A percentile compares a stretch with the other conserved stretches of the same genome.
These are phyloP conservation scores for Neocatenulostroma microsporum DNA, from an alignment of 2,329 filamentous ascomycete genomes.

Conservation along the genomic window DNA sequence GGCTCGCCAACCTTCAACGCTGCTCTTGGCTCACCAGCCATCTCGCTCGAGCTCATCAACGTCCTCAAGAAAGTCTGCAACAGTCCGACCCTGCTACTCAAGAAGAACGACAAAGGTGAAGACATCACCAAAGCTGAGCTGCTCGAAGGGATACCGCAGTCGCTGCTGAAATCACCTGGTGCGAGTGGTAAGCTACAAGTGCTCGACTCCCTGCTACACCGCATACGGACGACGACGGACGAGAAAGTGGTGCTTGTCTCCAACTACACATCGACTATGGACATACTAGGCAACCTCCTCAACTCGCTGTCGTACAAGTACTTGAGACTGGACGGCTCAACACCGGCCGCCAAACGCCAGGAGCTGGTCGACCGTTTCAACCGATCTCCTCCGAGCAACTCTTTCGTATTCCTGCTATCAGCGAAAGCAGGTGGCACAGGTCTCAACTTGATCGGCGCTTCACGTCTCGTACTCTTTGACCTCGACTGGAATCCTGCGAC, in stretches of 20 bases:
- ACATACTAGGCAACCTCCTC: constrained; percentile 56
- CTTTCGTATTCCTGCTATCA: constrained; percentile 63
- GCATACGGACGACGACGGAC: constrained; percentile 51
- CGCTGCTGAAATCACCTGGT: constrained; percentile 49
- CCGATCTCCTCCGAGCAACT: constrained; percentile 45
- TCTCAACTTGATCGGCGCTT: constrained; percentile 63
- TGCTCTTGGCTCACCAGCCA: constrained; percentile 54
- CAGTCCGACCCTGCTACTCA: constrained; percentile 55
- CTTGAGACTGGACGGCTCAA: constrained; percentile 62
- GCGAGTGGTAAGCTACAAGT: constrained; percentile 60
- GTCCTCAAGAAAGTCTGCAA: constrained; percentile 69
- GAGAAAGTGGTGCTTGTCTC: constrained; percentile 71
- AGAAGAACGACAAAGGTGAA: constrained; percentile 39
- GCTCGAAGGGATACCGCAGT: constrained; percentile 42
- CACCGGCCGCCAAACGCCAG: constrained; percentile 57
- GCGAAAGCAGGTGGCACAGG: constrained; percentile 65
- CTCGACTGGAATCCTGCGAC: constrained; percentile 71
- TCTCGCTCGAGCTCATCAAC: constrained; percentile 61
- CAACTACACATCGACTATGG: constrained; percentile 65
- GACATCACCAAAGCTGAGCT: constrained; percentile 27
- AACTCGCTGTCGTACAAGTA: constrained; percentile 53
- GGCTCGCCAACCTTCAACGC: constrained; percentile 55
- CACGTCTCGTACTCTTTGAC: constrained; percentile 62
- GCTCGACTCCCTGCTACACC: constrained; percentile 57
- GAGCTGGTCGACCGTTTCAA: constrained; percentile 65